Percentiles rank a stretch among this genome's conserved stretches.
Conservation (phyloP, 169 alveolate species). For the Babesia caballi region DNA sequence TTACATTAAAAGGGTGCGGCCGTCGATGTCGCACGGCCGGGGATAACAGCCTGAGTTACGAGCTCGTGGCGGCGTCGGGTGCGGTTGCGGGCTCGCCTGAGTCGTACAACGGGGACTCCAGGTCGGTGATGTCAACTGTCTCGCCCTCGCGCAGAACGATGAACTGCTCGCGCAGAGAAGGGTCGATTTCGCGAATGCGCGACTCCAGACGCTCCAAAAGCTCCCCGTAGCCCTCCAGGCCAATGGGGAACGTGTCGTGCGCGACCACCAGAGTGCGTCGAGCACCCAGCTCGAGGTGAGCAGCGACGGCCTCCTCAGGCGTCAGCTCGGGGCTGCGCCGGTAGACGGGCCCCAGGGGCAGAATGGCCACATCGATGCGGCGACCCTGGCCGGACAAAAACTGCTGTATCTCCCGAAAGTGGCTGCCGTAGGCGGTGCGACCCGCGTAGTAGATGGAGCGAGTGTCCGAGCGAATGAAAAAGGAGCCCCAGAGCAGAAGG, state of each 20-base stretch:
- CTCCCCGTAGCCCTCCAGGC: conserved; percentile 56
- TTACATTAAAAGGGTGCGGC: too few relatives aligned
- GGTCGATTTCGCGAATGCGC: background rate
- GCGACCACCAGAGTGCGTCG: conserved; percentile 27
- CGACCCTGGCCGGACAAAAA: conserved; percentile 1
- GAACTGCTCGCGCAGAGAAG: conserved; percentile 16
- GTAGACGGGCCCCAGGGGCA: conserved; percentile 54
- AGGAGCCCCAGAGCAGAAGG: conserved; percentile 59
- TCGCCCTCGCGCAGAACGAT: conserved; percentile 35
- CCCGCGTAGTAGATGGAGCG: conserved; percentile 31
- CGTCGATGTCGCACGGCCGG: too few relatives aligned
- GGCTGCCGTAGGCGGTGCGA: conserved; percentile 37
- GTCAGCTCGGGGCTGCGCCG: conserved; percentile 24
- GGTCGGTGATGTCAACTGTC: conserved; percentile 1
- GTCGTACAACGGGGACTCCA: too few relatives aligned
- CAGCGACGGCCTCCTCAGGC: conserved; percentile 47
- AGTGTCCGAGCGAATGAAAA: conserved; percentile 17
- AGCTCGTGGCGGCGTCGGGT: too few relatives aligned
- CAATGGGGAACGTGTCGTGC: conserved; percentile 53
- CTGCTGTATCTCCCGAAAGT: conserved; percentile 34
- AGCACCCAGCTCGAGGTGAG: conserved; percentile 34
- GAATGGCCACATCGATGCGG: conserved; percentile 41
- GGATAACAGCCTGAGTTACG: too few relatives aligned
- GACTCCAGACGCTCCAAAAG: conserved; percentile 5
- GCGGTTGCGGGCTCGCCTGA: too few relatives aligned